Evolutionary conservation across 371 early-diverging fungal species (phyloP), one percentile per base, ranked within the genome.

Genomic region (Basidiobolus meristosporus): DNA sequence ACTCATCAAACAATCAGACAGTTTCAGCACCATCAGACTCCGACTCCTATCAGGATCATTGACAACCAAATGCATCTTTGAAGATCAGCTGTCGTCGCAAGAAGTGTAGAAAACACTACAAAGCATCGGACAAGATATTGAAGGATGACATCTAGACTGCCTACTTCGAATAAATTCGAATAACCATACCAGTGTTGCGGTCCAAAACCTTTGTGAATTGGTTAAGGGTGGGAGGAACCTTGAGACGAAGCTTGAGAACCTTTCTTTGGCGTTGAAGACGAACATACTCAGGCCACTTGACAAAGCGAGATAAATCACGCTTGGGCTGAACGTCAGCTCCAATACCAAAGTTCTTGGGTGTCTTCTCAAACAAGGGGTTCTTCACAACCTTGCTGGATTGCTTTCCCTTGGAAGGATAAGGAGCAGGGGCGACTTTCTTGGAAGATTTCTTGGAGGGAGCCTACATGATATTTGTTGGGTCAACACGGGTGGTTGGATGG

Each of bases 151-250:
- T n/a, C n/a, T n/a, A n/a, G n/a, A n/a, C n/a, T n/a, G n/a, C n/a
- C n/a, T n/a, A n/a, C n/a, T n/a, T n/a, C n/a, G n/a, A n/a, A n/a
- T n/a, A n/a, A n/a, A n/a, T n/a, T n/a, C n/a, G n/a, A n/a, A n/a
- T n/a, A n/a, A n/a, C n/a, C n/a, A n/a, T n/a, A n/a, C n/a, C n/a
- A 52, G 90, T 91, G 80, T 93, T 90, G 72, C 86, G 81, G 76
- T 96, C 92, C 53, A 97, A 68, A 39, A 78, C 76, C 63, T 89
- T 81, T 57, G 84, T 81, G 84, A 99, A 98, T 75, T 99, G 99
- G 82, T 98, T 91, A 70, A 99, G 77, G 39, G 98, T 82, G 29
- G 99, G 98, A 46, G 99, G 99, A 34, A 98, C 97, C 84, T 96
- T 97, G 51, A 99, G 75, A 62, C 98, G 90, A 73, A 84, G 86